Conservation (phyloP, 306 rosid species). For the Lathyrus tuberosus region DNA sequence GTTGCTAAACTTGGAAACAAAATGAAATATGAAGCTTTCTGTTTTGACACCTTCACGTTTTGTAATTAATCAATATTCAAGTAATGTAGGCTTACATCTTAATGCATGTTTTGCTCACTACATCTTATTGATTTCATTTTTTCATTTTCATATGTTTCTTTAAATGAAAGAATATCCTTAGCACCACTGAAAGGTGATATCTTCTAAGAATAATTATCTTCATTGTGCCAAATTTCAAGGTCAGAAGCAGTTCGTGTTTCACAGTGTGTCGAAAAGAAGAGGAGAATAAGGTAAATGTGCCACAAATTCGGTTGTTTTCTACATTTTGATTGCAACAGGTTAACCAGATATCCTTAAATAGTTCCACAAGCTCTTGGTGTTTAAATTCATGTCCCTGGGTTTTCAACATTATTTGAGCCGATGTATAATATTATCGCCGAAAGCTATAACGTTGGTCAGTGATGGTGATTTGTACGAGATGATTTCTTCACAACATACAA, state of each 20-base stretch:
- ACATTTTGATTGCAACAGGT: constrained; percentile 15
- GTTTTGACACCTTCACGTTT: no score
- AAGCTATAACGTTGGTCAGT: constrained; percentile 63
- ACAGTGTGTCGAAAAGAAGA: constrained; percentile 48
- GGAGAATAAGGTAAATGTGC: constrained; percentile 67
- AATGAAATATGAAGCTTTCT: no score
- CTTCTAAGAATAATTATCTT: constrained; percentile 69
- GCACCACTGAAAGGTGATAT: constrained; percentile 58
- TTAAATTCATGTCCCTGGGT: constrained; percentile 62
- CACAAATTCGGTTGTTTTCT: constrained; percentile 26
- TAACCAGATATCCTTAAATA: constrained; percentile 6
- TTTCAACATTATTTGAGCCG: constrained; percentile 79
- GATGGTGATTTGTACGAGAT: constrained; percentile 46
- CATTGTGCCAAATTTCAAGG: constrained; percentile 68
- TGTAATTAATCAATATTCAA: no score
- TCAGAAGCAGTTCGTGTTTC: constrained; percentile 72
- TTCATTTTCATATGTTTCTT: no score
- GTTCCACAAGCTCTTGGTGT: constrained; percentile 42
- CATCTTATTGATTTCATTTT: no score
- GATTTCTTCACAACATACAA: constrained; percentile 34
- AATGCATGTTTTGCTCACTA: no score
- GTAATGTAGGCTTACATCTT: no score
- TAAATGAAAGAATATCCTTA: constrained; percentile 51
- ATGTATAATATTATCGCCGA: constrained; percentile 55
- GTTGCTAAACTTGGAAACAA: no score